Evolutionary conservation across 1,139 yeast species (phyloP).

Genomic region (Spathaspora sp.): DNA sequence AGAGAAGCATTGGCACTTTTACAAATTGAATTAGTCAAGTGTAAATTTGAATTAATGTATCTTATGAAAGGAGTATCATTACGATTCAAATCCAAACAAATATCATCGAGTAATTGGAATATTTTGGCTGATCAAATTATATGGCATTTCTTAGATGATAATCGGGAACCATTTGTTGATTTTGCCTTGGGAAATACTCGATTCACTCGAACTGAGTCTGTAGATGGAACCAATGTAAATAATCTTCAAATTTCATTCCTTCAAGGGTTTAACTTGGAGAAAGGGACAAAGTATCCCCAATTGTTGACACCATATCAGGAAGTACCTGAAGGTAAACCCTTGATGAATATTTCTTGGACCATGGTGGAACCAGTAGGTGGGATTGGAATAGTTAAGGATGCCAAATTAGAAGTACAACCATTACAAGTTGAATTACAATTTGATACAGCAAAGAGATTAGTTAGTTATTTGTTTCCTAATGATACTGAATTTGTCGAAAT

Average conservation of each 20-base stretch:
- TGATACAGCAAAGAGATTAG: slow-evolving; percentile 58
- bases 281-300: slow-evolving; percentile 67
- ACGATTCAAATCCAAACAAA: slow-evolving; percentile 25
- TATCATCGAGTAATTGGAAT: slow-evolving; percentile 30
- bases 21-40: slow-evolving; percentile 58
- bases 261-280: slow-evolving; percentile 69
- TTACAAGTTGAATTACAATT: slow-evolving; percentile 73
- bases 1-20: slow-evolving; percentile 35
- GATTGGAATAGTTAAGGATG: slow-evolving; percentile 55
- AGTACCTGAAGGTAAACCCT: slow-evolving; percentile 21
- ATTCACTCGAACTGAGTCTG: slow-evolving; percentile 58
- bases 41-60: slow-evolving; percentile 58
- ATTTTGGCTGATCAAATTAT: slow-evolving; percentile 63
- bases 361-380: slow-evolving; percentile 85
- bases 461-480: slow-evolving; percentile 66
- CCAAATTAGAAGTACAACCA: slow-evolving; percentile 61
- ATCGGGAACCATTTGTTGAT: slow-evolving; percentile 67
- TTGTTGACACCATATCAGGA: slow-evolving; percentile 54
- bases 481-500: slow-evolving; percentile 14
- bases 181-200: slow-evolving; percentile 64
- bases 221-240: slow-evolving; percentile 59
- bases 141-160: slow-evolving; percentile 65
- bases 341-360: slow-evolving; percentile 66
- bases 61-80: slow-evolving; percentile 65
- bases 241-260: slow-evolving; percentile 59